Conservation (phyloP, 139 green algal species). For the Marvania coccoides region DNA sequence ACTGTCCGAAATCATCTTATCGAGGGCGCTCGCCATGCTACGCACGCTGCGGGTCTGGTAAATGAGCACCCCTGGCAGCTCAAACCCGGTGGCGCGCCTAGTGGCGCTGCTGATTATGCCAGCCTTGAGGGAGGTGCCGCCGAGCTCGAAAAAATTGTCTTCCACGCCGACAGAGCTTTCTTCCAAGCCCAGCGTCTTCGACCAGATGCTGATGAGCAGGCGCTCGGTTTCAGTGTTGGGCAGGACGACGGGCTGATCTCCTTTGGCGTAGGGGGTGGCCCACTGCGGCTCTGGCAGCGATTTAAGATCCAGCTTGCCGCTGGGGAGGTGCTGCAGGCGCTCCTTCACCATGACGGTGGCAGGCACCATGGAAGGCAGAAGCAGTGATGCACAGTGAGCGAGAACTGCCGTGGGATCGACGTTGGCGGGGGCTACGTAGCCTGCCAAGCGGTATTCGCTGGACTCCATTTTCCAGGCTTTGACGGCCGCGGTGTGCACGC, state of each 20-base stretch:
- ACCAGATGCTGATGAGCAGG: neutral
- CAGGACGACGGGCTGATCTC: neutral
- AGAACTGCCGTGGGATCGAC: neutral
- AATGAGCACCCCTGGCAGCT: conserved; percentile 6
- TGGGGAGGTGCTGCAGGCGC: conserved; percentile 4
- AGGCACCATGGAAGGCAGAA: conserved; percentile 21
- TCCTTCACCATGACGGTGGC: conserved; percentile 1
- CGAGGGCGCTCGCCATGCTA: neutral
- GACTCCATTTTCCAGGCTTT: neutral
- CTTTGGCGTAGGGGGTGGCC: neutral
- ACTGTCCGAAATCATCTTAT: too few species aligned
- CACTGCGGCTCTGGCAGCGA: conserved; percentile 10
- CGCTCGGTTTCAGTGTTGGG: neutral
- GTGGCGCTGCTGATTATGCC: conserved; percentile 5
- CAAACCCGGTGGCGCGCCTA: neutral
- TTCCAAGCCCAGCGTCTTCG: neutral
- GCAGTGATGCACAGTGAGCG: neutral
- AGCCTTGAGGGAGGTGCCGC: conserved; percentile 20
- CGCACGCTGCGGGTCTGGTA: conserved; percentile 15
- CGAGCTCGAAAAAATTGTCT: conserved; percentile 25
- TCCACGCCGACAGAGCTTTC: conserved; percentile 1
- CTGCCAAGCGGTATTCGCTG: neutral
- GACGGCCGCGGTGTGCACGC: neutral
- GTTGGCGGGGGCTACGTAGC: neutral
- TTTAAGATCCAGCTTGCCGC: conserved; percentile 19